A percentile compares a stretch with the other conserved stretches of the same genome.
Conservation (phyloP, 129 eudicot genomes). For the Logfia minima region DNA sequence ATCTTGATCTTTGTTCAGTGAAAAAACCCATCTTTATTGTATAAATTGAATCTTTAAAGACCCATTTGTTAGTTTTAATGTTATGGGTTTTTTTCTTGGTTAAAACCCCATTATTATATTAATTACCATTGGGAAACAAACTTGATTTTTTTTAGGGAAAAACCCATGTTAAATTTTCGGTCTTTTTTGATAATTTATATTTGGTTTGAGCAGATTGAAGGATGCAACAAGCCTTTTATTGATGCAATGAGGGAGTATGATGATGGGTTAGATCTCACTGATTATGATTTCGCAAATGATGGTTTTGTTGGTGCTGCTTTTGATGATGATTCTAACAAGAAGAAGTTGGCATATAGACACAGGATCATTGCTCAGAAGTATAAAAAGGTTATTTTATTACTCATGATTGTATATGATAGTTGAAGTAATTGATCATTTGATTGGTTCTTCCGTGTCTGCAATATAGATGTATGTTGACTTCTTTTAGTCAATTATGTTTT, state of each 20-base stretch:
- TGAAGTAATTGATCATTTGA: constrained; percentile 8
- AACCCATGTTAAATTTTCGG: neutral
- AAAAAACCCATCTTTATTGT: neutral
- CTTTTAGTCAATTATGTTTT: neutral
- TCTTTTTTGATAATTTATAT: neutral
- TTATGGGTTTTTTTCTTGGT: neutral
- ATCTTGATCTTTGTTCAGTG: neutral
- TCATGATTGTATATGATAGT: neutral
- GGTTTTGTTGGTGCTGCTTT: constrained; percentile 48
- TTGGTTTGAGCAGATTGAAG: constrained; percentile 59
- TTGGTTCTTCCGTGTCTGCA: neutral
- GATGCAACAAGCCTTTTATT: constrained; percentile 68
- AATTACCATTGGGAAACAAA: no score
- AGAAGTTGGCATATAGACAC: constrained; percentile 79
- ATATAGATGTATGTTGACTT: constrained; percentile 11
- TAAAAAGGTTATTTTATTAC: constrained; percentile 51
- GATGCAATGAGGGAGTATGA: constrained; percentile 64
- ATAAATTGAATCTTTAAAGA: neutral
- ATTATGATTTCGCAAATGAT: constrained; percentile 70
- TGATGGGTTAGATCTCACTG: constrained; percentile 80
- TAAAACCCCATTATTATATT: neutral
- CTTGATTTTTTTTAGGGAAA: neutral
- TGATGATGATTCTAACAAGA: constrained; percentile 58
- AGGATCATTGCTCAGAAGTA: constrained; percentile 69
- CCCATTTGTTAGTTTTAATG: neutral